Base-by-base conservation (phyloP, 352 stramenopile species). In the Phytopythium aichiense region DNA sequence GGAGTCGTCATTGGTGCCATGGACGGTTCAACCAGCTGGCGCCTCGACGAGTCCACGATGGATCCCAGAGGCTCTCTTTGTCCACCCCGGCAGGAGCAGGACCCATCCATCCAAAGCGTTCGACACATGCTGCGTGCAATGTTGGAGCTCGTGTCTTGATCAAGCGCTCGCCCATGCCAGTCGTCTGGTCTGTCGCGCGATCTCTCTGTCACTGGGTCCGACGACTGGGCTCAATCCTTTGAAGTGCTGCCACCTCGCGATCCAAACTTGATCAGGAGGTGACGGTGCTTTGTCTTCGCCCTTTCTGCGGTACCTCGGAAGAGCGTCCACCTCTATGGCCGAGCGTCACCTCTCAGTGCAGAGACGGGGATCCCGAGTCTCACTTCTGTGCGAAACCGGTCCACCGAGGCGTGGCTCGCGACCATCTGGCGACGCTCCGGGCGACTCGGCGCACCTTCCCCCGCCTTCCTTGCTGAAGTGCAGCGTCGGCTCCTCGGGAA, bases 241-340 rank as follows among this genome's bases (percentile, higher is more conserved):
- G n/a, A n/a, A 31, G 28, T 31, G 28, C 28, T 31, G 28, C 28
- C 28, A 31, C 28, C 28, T 31, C 28, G 28, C 28, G 28, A 31
- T 45, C 12, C 12, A 46, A 50, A 50, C 43, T 50, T 50, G 20
- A 50, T 50, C 43, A 16, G 22, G 43, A 50, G 22, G n/a, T 30
- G n/a, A 28, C 43, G 7, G 43, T 28, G 22, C 40, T 46, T 31
- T 5, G 1, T 31, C 18, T 9, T 18, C 8, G 4, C 18, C 43
- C 20, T 15, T 28, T 50, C 43, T 16, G 6, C 11, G 20, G 16
- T n/a, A 28, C 43, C 20, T 52, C 45, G 45, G 4, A 52, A 18
- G 45, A 52, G 45, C n/a, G 45, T 52, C 45, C 45, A 52, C 45
- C 45, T 52, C 45, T 52, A 31, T 52, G 45, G 45, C 45, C 15